phyloP scores from a whole-genome alignment of 108 stramenopile genomes.

The Stephanodiscus minutulus region DNA sequence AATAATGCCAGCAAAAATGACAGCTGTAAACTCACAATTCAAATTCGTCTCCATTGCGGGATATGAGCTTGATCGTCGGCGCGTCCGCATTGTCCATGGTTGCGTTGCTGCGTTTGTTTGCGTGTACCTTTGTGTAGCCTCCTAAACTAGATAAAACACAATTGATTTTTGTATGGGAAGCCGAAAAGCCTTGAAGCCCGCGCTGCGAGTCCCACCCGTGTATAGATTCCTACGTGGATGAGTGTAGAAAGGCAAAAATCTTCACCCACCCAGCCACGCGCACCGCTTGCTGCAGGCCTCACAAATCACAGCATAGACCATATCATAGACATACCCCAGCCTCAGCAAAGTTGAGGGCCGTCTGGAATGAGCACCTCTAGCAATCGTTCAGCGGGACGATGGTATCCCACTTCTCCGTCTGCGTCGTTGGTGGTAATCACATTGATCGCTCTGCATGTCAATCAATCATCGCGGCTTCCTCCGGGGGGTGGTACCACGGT shows the following conservation, averaged over 20 bases:
- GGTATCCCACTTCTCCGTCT: neutral
- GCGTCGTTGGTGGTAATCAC: conserved; percentile 6
- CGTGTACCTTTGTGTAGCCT: neutral
- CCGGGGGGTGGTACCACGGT: neutral
- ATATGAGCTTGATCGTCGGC: conserved; percentile 30
- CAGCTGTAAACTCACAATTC: conserved; percentile 18
- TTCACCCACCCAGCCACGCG: no score
- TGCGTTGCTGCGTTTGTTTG: neutral
- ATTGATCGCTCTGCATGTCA: neutral
- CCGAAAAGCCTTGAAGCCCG: no score
- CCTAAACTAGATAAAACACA: no score
- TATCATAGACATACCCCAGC: neutral
- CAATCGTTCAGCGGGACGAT: neutral
- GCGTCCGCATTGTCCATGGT: neutral
- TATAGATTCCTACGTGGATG: no score
- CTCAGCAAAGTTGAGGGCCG: neutral
- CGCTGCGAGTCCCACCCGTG: no score
- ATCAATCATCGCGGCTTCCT: neutral
- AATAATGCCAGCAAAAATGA: neutral
- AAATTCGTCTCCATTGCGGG: conserved; percentile 17
- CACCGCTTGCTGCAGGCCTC: no score
- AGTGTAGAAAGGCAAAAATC: no score
- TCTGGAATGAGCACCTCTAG: neutral
- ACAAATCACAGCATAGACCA: neutral
- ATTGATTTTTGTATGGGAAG: neutral